These are phyloP conservation scores for Colletotrichum cuscutae DNA, from an alignment of 2,329 filamentous ascomycete species.

Conservation along the genomic window DNA sequence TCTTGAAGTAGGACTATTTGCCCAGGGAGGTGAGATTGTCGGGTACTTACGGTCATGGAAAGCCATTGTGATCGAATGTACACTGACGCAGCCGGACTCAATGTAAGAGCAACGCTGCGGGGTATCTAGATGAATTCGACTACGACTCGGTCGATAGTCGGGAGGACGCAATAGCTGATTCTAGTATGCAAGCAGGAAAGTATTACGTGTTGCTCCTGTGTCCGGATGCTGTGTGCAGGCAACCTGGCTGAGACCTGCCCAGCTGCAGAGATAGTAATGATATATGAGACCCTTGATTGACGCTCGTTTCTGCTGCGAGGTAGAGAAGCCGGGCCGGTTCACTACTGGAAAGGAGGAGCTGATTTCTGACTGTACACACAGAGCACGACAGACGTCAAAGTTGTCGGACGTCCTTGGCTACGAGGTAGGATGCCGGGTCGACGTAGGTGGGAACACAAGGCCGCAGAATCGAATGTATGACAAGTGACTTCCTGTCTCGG, in stretches of 20 bases:
- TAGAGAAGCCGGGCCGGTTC: constrained; percentile 1
- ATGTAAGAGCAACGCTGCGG: not conserved
- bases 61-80: constrained; percentile 13
- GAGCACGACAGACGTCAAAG: not conserved
- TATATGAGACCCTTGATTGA: not conserved
- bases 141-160: not conserved
- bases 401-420: not conserved
- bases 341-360: not conserved
- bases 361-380: not conserved
- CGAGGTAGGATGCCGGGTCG: not conserved
- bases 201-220: not conserved
- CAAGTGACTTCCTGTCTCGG: not conserved
- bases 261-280: not conserved
- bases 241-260: constrained; percentile 25
- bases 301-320: not conserved
- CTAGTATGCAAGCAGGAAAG: not conserved
- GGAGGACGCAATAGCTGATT: not conserved
- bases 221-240: not conserved
- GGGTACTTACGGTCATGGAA: constrained; percentile 27
- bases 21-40: not conserved
- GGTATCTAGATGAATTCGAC: not conserved
- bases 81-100: not conserved
- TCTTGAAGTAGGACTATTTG: not conserved
- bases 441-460: not conserved
- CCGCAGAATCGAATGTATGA: not conserved